Conservation (phyloP, 768 basidiomycete genomes). For the Boletus reticulatus region DNA sequence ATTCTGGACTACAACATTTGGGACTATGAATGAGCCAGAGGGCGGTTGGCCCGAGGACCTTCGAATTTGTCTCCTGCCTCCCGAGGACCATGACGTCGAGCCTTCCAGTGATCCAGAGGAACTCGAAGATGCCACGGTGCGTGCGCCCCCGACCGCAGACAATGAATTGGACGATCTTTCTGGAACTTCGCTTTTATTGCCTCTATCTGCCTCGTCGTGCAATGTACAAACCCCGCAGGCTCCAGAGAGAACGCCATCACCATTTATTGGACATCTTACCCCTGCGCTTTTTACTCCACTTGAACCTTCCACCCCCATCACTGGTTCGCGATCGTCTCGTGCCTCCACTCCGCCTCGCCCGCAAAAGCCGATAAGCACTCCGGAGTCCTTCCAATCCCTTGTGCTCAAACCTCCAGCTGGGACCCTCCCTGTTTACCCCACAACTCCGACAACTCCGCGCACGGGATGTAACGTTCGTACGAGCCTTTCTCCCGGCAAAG, state of each 20-base stretch:
- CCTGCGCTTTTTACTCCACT: constrained; percentile 26
- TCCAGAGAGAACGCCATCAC: constrained; percentile 7
- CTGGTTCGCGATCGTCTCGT: constrained; percentile 17
- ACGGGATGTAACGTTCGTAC: constrained; percentile 16
- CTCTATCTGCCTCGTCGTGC: constrained; percentile 2
- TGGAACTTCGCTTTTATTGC: constrained; percentile 11
- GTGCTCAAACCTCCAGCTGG: constrained; percentile 25
- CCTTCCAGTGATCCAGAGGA: constrained; percentile 28
- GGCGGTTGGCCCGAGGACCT: constrained; percentile 57
- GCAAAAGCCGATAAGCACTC: constrained; percentile 33
- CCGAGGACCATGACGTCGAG: constrained; percentile 10
- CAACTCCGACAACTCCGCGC: constrained; percentile 35
- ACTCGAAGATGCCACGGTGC: constrained; percentile 11
- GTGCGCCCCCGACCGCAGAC: background rate
- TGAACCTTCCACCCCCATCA: constrained; percentile 30
- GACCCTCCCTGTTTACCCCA: constrained; percentile 25
- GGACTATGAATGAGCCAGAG: constrained; percentile 37
- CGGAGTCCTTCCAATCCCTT: constrained; percentile 31
- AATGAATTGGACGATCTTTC: constrained; percentile 4
- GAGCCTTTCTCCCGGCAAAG: constrained; percentile 37
- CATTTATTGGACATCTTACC: constrained; percentile 27
- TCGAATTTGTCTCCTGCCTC: constrained; percentile 29
- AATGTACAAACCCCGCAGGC: background rate
- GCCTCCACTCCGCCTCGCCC: constrained; percentile 36
- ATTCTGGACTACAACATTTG: constrained; percentile 59